These are phyloP conservation scores for Poa annua DNA, from an alignment of 176 grass and related monocot genomes.

Conservation along the genomic window DNA sequence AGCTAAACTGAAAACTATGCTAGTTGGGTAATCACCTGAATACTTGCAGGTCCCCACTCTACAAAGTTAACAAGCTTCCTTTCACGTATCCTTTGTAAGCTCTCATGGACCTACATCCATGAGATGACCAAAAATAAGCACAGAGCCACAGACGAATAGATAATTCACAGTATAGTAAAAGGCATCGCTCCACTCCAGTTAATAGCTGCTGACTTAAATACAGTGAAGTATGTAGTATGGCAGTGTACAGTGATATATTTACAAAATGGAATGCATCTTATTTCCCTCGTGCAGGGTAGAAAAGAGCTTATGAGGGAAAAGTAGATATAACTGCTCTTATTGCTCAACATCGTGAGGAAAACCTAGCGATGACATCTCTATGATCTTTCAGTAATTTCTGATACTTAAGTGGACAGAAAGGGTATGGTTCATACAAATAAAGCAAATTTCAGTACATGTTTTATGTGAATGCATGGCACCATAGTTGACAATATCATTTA, in stretches of 20 bases:
- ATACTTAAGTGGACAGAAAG: slow-evolving; percentile 3
- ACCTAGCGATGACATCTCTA: slow-evolving; percentile 4
- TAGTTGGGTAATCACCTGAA: slow-evolving; percentile 62
- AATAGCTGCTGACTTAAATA: slow-evolving; percentile 17
- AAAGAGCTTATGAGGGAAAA: neutral
- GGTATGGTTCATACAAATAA: neutral
- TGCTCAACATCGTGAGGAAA: slow-evolving; percentile 20
- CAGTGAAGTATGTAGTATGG: neutral
- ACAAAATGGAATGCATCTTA: neutral
- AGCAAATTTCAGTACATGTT: neutral
- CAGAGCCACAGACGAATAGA: neutral
- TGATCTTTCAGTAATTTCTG: neutral
- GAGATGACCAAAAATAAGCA: slow-evolving; percentile 30
- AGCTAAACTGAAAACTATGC: neutral
- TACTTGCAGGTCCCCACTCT: slow-evolving; percentile 98
- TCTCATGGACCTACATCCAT: slow-evolving; percentile 85
- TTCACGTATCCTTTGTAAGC: slow-evolving; percentile 94
- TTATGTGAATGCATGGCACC: neutral
- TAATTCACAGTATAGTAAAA: slow-evolving; percentile 14
- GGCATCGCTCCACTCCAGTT: neutral
- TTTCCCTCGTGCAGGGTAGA: neutral
- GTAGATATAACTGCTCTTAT: neutral
- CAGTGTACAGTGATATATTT: neutral
- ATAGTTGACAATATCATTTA: neutral
- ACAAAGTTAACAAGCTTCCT: slow-evolving; percentile 99